A percentile compares a stretch with the other conserved stretches of the same genome.
Evolutionary conservation across 2,329 filamentous ascomycete genomes (phyloP).

Genomic region (Pseudogymnoascus sp.): DNA sequence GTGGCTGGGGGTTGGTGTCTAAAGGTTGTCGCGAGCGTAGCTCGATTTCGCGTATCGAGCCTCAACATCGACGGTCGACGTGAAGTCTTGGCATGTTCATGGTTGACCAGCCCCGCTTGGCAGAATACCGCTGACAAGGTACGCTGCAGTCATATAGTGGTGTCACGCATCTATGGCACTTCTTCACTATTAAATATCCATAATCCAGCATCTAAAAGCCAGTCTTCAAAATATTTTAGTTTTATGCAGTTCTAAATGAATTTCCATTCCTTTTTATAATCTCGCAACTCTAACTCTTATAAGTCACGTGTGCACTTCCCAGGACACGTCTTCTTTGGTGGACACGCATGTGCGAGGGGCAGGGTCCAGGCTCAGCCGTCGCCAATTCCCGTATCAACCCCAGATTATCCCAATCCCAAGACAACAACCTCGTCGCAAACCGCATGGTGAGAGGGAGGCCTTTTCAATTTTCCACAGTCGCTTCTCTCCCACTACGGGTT

Average conservation of each 20-base stretch:
- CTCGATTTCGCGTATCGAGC: constrained; percentile 9
- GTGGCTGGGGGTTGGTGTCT: constrained; percentile 2
- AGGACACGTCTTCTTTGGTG: constrained; percentile 3
- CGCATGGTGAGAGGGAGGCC: background rate
- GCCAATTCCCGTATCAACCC: constrained; percentile 7
- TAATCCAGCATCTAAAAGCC: background rate
- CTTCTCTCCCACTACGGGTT: constrained; percentile 1
- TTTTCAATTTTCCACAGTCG: background rate
- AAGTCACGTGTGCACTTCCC: background rate
- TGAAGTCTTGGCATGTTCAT: constrained; percentile 10
- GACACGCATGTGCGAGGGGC: constrained; percentile 1
- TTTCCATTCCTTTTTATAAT: background rate
- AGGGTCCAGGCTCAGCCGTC: constrained; percentile 1
- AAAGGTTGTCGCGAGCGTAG: constrained; percentile 6
- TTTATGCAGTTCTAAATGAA: background rate
- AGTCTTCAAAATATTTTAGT: background rate
- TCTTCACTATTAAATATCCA: background rate
- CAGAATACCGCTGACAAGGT: background rate
- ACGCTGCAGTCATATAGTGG: constrained; percentile 7
- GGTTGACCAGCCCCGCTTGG: background rate
- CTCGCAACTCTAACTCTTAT: background rate
- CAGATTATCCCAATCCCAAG: constrained; percentile 5
- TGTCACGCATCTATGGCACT: background rate
- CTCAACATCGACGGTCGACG: background rate
- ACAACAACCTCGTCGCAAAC: constrained; percentile 2